Percentiles rank a stretch among this genome's conserved stretches.
Conservation (phyloP, 768 basidiomycete species). For the Tulasnella sp. region DNA sequence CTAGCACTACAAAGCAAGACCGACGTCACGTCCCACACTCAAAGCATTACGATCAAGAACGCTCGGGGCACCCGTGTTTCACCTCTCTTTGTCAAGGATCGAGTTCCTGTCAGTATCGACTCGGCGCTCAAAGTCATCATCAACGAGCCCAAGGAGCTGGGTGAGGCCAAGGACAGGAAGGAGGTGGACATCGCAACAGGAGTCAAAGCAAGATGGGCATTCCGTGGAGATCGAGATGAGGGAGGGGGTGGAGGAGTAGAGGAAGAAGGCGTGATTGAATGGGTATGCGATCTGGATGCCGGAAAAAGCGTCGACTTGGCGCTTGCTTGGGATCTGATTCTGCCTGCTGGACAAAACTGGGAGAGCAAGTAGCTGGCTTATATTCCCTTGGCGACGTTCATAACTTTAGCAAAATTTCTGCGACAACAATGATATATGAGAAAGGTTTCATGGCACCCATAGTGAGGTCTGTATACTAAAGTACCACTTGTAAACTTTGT, state of each 20-base stretch:
- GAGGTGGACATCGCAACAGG: neutral
- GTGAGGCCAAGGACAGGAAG: constrained; percentile 7
- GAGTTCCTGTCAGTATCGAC: constrained; percentile 21
- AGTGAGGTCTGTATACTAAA: too few relatives aligned
- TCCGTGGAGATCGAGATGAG: neutral
- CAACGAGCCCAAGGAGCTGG: constrained; percentile 24
- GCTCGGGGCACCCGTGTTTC: constrained; percentile 6
- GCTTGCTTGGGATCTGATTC: neutral
- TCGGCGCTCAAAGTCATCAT: constrained; percentile 25
- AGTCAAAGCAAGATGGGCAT: constrained; percentile 3
- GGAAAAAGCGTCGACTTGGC: neutral
- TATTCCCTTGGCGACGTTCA: too few relatives aligned
- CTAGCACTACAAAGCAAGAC: constrained; percentile 9
- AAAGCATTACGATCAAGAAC: constrained; percentile 19
- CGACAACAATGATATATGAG: too few relatives aligned
- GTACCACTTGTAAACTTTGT: too few relatives aligned
- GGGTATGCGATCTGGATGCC: constrained; percentile 1
- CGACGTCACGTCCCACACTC: constrained; percentile 13
- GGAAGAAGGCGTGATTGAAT: constrained; percentile 4
- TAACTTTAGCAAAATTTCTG: too few relatives aligned
- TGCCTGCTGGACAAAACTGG: too few relatives aligned
- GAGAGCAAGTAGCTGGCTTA: too few relatives aligned
- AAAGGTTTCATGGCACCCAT: too few relatives aligned
- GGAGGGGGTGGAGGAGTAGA: neutral
- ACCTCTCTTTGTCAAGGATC: constrained; percentile 12